Evolutionary conservation across 1,139 yeast genomes (phyloP).

Genomic region (Candida tetrigidarum): DNA sequence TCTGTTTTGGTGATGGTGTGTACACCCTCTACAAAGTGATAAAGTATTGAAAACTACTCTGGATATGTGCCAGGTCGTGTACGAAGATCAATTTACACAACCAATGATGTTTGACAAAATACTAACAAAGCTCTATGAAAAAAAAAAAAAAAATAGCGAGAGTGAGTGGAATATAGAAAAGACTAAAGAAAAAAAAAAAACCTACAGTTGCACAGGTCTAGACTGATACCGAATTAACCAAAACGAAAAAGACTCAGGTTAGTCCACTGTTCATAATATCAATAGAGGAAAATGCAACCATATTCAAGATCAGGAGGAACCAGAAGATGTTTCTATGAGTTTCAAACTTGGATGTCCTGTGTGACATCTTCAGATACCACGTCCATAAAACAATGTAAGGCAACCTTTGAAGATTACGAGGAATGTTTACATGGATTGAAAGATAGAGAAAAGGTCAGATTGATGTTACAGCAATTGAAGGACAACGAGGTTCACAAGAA

Average conservation of each 20-base stretch:
- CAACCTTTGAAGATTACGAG: conserved; percentile 50
- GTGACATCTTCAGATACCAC: conserved; percentile 52
- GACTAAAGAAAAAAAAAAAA: too few species aligned
- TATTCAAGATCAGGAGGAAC: conserved; percentile 55
- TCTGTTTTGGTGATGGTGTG: too few species aligned
- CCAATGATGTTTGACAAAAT: conserved; percentile 6
- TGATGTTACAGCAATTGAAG: conserved; percentile 51
- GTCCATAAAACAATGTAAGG: conserved; percentile 47
- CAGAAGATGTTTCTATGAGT: conserved; percentile 54
- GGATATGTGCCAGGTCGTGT: background rate
- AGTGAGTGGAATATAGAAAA: too few species aligned
- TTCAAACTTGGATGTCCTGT: conserved; percentile 50
- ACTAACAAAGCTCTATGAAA: background rate
- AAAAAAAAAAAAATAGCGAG: background rate
- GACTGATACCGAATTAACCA: too few species aligned
- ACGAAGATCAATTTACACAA: background rate
- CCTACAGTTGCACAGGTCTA: too few species aligned
- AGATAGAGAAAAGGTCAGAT: conserved; percentile 52
- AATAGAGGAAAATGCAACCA: conserved; percentile 42
- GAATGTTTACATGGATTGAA: conserved; percentile 54
- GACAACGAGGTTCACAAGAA: conserved; percentile 44
- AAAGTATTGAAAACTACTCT: too few species aligned
- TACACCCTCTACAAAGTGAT: background rate
- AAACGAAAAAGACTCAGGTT: background rate
- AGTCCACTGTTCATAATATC: conserved; percentile 1